Conservation (phyloP, 371 early-diverging fungal genomes). For the Fennellomyces sp. region DNA sequence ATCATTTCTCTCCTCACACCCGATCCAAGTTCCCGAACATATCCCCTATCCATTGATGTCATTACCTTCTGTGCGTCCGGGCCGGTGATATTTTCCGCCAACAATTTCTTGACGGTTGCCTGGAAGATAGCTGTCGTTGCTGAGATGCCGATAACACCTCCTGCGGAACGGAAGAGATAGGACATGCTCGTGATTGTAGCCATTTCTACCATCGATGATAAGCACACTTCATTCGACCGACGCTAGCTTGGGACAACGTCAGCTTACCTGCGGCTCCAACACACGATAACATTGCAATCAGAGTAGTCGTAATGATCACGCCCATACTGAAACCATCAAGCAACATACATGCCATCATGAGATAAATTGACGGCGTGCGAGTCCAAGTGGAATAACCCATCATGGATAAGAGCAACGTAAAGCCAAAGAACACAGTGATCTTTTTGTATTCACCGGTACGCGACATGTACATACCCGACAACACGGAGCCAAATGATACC, state of each 20-base stretch:
- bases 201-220: conserved; percentile 33
- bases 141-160: conserved; percentile 48
- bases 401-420: conserved; percentile 21
- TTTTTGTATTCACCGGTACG: conserved; percentile 44
- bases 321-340: conserved; percentile 51
- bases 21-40: too few relatives aligned
- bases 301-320: conserved; percentile 43
- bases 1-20: too few relatives aligned
- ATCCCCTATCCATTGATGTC: not conserved
- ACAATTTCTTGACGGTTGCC: conserved; percentile 29
- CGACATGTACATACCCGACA: conserved; percentile 46
- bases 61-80: conserved; percentile 26
- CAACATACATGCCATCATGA: conserved; percentile 24
- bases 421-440: conserved; percentile 23
- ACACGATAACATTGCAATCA: conserved; percentile 52
- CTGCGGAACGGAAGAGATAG: conserved; percentile 48
- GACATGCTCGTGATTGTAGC: conserved; percentile 53
- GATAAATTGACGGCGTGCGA: conserved; percentile 13
- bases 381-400: conserved; percentile 31
- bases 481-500: conserved; percentile 40
- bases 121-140: conserved; percentile 44
- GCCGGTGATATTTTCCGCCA: conserved; percentile 34
- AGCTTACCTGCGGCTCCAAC: conserved; percentile 36
- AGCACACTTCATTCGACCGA: too few relatives aligned
- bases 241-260: too few relatives aligned